Conservation (phyloP, 2,329 filamentous ascomycete species). For the Malbranchea cinnamomea region DNA sequence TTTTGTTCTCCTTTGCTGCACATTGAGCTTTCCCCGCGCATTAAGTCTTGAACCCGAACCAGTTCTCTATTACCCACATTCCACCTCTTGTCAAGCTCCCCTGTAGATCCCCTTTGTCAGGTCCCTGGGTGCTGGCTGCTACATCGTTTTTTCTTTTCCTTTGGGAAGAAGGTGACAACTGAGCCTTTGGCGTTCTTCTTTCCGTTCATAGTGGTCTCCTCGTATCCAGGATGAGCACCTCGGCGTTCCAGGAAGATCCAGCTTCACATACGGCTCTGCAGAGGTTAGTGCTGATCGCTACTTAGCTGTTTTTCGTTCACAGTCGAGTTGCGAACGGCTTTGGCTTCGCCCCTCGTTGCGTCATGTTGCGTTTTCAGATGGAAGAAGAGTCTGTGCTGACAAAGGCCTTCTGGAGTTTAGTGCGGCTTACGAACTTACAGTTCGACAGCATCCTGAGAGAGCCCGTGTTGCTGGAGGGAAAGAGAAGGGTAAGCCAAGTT, state of each 20-base stretch:
- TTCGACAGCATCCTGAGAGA: conserved; percentile 53
- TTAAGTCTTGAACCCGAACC: no score
- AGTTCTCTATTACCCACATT: no score
- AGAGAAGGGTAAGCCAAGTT: conserved; percentile 46
- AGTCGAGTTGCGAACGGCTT: conserved; percentile 7
- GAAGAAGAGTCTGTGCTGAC: conserved; percentile 17
- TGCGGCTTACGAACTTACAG: conserved; percentile 40
- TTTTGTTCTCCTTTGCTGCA: no score
- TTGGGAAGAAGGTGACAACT: conserved; percentile 10
- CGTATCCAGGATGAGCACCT: conserved; percentile 30
- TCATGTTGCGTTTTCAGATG: conserved; percentile 1
- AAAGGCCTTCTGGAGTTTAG: conserved; percentile 29
- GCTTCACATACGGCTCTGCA: conserved; percentile 26
- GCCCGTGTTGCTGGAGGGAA: conserved; percentile 57
- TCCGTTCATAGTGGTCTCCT: conserved; percentile 19
- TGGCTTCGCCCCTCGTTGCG: conserved; percentile 1
- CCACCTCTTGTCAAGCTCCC: no score
- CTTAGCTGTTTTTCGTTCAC: conserved; percentile 1
- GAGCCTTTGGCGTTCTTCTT: conserved; percentile 12
- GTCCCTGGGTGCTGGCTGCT: conserved; percentile 7
- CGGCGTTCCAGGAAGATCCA: conserved; percentile 26
- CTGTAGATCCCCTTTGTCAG: conserved; percentile 10
- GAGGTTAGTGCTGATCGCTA: conserved; percentile 20
- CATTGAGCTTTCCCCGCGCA: no score
- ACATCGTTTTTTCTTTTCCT: conserved; percentile 7